Conservation (phyloP, 2,329 filamentous ascomycete species). For the Cercospora sesami region DNA sequence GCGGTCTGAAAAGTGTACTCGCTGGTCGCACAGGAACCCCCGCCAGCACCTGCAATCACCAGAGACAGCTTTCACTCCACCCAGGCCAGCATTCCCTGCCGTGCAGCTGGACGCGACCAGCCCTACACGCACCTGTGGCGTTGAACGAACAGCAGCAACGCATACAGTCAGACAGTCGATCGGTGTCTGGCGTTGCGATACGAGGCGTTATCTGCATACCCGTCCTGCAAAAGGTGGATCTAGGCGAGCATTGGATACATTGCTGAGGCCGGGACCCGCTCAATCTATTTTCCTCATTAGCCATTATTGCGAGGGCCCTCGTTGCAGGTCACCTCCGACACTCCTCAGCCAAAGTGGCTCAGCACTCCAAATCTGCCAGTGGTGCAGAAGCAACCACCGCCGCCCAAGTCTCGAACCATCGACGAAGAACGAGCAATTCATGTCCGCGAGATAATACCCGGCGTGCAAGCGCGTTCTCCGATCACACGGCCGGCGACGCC, state of each 20-base stretch:
- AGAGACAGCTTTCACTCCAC: neutral
- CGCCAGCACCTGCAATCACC: neutral
- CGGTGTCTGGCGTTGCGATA: neutral
- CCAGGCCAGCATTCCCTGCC: slow-evolving; percentile 1
- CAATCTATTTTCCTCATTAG: slow-evolving; percentile 7
- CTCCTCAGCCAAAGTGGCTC: slow-evolving; percentile 10
- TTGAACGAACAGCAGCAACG: neutral
- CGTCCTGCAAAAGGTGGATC: neutral
- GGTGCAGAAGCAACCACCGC: slow-evolving; percentile 26
- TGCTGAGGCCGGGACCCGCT: slow-evolving; percentile 1
- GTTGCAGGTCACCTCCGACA: slow-evolving; percentile 4
- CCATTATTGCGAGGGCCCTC: slow-evolving; percentile 4
- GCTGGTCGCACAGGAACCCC: neutral
- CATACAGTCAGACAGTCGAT: neutral
- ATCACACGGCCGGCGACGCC: slow-evolving; percentile 13
- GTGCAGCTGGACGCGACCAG: neutral
- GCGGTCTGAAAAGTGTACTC: neutral
- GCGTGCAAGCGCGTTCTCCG: slow-evolving; percentile 12
- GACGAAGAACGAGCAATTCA: slow-evolving; percentile 21
- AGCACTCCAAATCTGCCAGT: slow-evolving; percentile 12
- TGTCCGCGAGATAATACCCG: slow-evolving; percentile 13
- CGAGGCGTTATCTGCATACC: neutral
- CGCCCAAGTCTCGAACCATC: slow-evolving; percentile 21
- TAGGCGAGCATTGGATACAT: slow-evolving; percentile 7
- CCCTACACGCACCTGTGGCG: neutral